Conservation (phyloP, 768 basidiomycete species). For the Tulasnella sp. region DNA sequence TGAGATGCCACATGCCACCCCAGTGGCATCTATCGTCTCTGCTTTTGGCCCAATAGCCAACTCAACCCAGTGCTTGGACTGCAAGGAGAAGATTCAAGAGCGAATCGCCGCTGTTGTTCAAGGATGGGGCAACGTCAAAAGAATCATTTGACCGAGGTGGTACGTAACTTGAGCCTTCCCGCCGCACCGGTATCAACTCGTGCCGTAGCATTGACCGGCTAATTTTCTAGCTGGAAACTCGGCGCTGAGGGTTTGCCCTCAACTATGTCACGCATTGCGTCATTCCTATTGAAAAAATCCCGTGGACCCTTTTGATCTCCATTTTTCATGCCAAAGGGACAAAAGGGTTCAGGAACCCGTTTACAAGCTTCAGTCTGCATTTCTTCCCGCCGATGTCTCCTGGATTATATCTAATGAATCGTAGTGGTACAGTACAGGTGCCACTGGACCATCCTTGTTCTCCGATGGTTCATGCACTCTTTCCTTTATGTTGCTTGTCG, state of each 20-base stretch:
- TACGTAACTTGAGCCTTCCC: background rate
- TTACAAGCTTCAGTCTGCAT: background rate
- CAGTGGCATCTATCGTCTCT: background rate
- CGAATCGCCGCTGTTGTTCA: background rate
- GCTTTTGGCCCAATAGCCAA: background rate
- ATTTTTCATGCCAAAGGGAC: background rate
- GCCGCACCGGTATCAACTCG: background rate
- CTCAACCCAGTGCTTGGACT: background rate
- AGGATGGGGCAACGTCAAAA: background rate
- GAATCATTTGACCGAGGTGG: background rate
- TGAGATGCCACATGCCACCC: background rate
- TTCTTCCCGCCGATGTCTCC: background rate
- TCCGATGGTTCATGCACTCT: too few relatives aligned
- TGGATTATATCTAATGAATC: background rate
- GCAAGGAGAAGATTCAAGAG: constrained; percentile 4
- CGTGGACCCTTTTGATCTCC: background rate
- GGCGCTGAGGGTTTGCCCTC: background rate
- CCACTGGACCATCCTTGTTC: too few relatives aligned
- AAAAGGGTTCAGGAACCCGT: background rate
- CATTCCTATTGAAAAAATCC: background rate
- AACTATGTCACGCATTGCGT: background rate
- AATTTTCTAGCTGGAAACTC: background rate
- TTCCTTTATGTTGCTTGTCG: too few relatives aligned
- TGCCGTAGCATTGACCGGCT: background rate
- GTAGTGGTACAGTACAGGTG: background rate